Evolutionary conservation across 2,329 filamentous ascomycete genomes (phyloP), one percentile per base, ranked within the genome.

Genomic region (Colletotrichum horii): DNA sequence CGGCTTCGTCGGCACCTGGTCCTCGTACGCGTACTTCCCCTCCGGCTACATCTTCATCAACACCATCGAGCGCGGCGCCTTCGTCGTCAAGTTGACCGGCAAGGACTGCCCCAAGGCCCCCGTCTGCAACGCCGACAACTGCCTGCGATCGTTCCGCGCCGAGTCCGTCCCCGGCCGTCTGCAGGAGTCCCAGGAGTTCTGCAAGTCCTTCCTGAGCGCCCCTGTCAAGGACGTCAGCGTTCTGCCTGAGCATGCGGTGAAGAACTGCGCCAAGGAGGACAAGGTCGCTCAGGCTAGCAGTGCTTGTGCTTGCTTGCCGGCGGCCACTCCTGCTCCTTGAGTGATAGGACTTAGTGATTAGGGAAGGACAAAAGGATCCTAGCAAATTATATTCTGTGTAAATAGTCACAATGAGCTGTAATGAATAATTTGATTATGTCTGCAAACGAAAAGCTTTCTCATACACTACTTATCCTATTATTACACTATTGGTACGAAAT

Each of bases 1-100:
- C 11, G 81, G 82, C 1, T 88, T 88, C 58, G 78, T 83, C 2
- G 88, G 85, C 6, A 86, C 86, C 2, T 90, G 88, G 88, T 87
- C 84, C 30, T 84, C 85, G 66, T 90, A 88, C 75, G 86, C 87
- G 2, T 86, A 81, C 76, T 90, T 89, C 80, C 85, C 85, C 78
- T 87, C 84, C 2, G 89, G 88, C 3, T 86, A 86, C 77, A 85
- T 90, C 71, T 84, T 90, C 9, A 80, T 90, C 77, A 89, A 90
- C 81, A 88, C 85, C 4, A 90, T 90, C 72, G 88, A 90, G 81
- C 82, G 88, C 8, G 89, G 89, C 66, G 84, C 85, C 7, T 90
- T 87, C 65, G 84, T 87, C 9, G 83, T 90, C 14, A 90, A 88
- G 83, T 77, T 79, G 76, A 79, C 74, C 28, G 60, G 70, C 58